phyloP scores from a whole-genome alignment of 2,329 filamentous ascomycete species.

The Trichophaea hybrida region DNA sequence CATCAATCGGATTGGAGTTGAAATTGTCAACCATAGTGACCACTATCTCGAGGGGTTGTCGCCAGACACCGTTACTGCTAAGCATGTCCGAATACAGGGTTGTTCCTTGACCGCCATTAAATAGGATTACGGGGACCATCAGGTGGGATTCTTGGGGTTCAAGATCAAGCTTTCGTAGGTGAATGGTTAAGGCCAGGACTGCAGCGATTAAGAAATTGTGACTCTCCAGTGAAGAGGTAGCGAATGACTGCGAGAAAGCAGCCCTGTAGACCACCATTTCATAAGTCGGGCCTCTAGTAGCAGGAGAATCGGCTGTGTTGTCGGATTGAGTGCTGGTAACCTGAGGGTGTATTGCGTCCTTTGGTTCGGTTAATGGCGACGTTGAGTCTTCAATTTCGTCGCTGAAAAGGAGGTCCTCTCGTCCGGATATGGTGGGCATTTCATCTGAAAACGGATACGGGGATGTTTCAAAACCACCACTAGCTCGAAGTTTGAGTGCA shows the following conservation, averaged over 20 bases:
- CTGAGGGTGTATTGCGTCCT: too few species aligned
- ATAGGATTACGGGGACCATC: too few species aligned
- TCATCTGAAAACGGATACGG: background rate
- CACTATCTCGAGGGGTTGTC: slow-evolving; percentile 9
- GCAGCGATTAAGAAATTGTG: background rate
- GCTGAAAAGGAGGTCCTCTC: background rate
- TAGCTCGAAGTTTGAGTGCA: background rate
- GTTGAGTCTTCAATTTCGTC: too few species aligned
- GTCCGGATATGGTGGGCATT: background rate
- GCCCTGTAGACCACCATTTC: background rate
- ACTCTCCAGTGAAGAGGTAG: background rate
- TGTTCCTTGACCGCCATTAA: too few species aligned
- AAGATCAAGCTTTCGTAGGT: background rate
- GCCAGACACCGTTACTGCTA: slow-evolving; percentile 5
- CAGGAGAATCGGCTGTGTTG: background rate
- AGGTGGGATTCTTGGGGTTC: background rate
- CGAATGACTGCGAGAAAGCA: background rate
- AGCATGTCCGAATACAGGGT: slow-evolving; percentile 12
- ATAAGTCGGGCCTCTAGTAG: too few species aligned
- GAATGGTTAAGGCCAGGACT: background rate
- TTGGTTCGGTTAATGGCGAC: too few species aligned
- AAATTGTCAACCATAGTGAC: background rate
- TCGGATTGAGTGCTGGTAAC: background rate
- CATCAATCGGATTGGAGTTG: background rate
- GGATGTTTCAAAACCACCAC: background rate